phyloP scores from a whole-genome alignment of 2,329 filamentous ascomycete species.

The Fusarium albidum region DNA sequence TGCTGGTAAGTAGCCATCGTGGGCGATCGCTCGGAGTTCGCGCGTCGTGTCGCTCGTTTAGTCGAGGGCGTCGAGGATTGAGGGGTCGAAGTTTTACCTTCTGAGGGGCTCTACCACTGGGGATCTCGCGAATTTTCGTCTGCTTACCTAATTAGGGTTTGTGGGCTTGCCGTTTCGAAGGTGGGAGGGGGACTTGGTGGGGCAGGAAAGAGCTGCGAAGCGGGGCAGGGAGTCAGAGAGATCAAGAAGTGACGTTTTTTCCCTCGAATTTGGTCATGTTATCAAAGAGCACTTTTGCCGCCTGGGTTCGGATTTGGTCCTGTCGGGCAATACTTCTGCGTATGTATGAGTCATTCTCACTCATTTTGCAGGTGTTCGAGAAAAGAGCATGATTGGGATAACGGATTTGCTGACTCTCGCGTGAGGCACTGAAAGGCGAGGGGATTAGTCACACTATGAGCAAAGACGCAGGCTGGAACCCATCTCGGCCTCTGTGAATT shows the following conservation, averaged over 20 bases:
- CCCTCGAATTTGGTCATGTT: slow-evolving; percentile 10
- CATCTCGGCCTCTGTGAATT: slow-evolving; percentile 17
- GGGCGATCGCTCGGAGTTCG: slow-evolving; percentile 43
- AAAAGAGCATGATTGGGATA: slow-evolving; percentile 15
- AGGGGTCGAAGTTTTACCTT: slow-evolving; percentile 48
- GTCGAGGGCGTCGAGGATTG: slow-evolving; percentile 36
- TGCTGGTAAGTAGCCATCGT: slow-evolving; percentile 69
- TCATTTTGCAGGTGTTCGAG: slow-evolving; percentile 27
- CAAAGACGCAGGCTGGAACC: slow-evolving; percentile 19
- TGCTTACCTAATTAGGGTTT: slow-evolving; percentile 48
- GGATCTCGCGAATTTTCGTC: slow-evolving; percentile 47
- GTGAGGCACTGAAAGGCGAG: slow-evolving; percentile 12
- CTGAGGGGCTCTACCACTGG: slow-evolving; percentile 37
- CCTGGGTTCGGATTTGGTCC: background rate
- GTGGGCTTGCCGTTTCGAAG: slow-evolving; percentile 42
- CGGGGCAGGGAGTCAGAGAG: slow-evolving; percentile 36
- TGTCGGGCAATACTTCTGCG: slow-evolving; percentile 10
- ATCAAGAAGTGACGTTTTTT: slow-evolving; percentile 11
- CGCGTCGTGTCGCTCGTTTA: slow-evolving; percentile 35
- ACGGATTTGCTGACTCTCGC: slow-evolving; percentile 30
- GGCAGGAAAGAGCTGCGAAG: slow-evolving; percentile 35
- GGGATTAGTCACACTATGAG: slow-evolving; percentile 39
- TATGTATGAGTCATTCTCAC: slow-evolving; percentile 41
- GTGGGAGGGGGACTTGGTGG: slow-evolving; percentile 17
- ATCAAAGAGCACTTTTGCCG: background rate